phyloP scores from a whole-genome alignment of 2,329 filamentous ascomycete species.

The Diplodia corticola region DNA sequence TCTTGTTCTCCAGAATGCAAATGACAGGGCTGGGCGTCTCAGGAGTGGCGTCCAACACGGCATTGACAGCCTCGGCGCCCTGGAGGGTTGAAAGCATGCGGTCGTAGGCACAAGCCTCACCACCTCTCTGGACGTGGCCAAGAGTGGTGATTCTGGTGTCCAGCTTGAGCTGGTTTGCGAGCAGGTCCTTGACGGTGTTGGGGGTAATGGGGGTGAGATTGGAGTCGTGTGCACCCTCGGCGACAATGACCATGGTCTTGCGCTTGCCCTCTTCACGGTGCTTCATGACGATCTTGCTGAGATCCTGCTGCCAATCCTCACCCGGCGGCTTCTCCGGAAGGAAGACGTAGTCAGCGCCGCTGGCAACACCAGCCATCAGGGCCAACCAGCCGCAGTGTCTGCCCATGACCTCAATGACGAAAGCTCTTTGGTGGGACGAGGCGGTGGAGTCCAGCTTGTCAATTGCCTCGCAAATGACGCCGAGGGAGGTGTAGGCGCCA shows the following conservation, averaged over 20 bases:
- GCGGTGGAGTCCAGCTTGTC: constrained; percentile 97
- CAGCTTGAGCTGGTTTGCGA: constrained; percentile 77
- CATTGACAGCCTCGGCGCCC: constrained; percentile 90
- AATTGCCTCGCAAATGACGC: constrained; percentile 91
- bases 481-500: constrained; percentile 90
- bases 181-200: constrained; percentile 78
- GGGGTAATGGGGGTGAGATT: constrained; percentile 82
- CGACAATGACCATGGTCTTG: constrained; percentile 97
- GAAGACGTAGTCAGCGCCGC: constrained; percentile 94
- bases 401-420: constrained; percentile 98
- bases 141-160: constrained; percentile 95
- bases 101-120: constrained; percentile 89
- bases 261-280: constrained; percentile 88
- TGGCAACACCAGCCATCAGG: constrained; percentile 92
- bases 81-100: constrained; percentile 90
- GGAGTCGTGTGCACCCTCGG: constrained; percentile 87
- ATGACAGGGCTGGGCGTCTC: constrained; percentile 92
- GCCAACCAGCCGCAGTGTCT: constrained; percentile 97
- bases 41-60: constrained; percentile 84
- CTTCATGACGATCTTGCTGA: constrained; percentile 76
- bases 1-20: constrained; percentile 97
- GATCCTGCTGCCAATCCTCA: constrained; percentile 85
- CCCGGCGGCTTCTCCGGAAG: constrained; percentile 90
- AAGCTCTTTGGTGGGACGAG: constrained; percentile 89
- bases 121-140: constrained; percentile 96